phyloP scores from a whole-genome alignment of 169 alveolate genomes.

The Cryptosporidium sp. region DNA sequence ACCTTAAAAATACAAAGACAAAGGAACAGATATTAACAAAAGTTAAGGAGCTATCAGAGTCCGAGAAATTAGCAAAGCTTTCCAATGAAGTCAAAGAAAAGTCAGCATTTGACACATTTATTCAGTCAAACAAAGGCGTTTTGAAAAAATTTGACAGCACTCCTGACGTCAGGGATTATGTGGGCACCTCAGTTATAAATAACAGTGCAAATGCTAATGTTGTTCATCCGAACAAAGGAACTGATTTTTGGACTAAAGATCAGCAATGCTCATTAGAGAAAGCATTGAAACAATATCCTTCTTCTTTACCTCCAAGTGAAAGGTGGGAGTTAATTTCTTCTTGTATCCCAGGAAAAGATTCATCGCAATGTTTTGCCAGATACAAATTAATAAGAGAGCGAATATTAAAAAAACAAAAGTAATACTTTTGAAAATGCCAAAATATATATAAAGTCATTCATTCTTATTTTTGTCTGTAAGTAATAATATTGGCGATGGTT shows the following conservation, averaged over 20 bases:
- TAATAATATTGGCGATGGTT: constrained; percentile 50
- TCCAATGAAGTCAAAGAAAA: constrained; percentile 78
- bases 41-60: constrained; percentile 86
- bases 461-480: constrained; percentile 31
- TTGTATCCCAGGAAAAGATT: constrained; percentile 81
- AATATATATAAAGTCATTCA: background rate
- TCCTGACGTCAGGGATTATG: constrained; percentile 77
- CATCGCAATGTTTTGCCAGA: constrained; percentile 81
- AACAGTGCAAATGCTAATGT: background rate
- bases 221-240: constrained; percentile 25
- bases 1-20: constrained; percentile 86
- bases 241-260: constrained; percentile 82
- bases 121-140: constrained; percentile 78
- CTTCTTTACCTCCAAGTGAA: constrained; percentile 83
- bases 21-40: constrained; percentile 88
- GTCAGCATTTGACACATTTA: constrained; percentile 78
- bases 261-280: constrained; percentile 84
- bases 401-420: constrained; percentile 21
- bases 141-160: constrained; percentile 77
- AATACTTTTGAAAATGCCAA: background rate
- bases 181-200: background rate
- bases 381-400: constrained; percentile 77
- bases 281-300: constrained; percentile 84
- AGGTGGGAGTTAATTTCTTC: constrained; percentile 88
- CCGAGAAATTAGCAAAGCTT: constrained; percentile 79